A percentile compares a stretch with the other conserved stretches of the same genome.
Evolutionary conservation across 108 stramenopile species (phyloP).

Genomic region (Thalassiosira profunda): DNA sequence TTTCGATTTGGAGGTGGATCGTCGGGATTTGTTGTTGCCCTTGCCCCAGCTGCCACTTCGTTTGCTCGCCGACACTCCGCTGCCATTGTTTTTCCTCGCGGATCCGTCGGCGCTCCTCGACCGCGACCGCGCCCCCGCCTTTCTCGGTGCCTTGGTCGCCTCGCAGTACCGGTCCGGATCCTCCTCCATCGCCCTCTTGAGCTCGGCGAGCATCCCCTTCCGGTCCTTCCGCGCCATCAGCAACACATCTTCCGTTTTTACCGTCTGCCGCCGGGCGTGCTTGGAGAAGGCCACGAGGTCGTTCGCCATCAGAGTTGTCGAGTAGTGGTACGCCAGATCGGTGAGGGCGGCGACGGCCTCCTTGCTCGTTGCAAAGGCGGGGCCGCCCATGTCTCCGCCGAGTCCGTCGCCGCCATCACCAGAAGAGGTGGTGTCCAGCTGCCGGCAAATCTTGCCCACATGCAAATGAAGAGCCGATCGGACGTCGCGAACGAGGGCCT

Average conservation of each 20-base stretch:
- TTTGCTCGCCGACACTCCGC: too few species aligned
- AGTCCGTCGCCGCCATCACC: not conserved
- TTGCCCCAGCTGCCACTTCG: too few species aligned
- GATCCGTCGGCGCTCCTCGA: too few species aligned
- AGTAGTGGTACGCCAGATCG: slow-evolving; percentile 66
- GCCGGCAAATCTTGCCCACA: slow-evolving; percentile 28
- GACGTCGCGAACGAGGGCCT: slow-evolving; percentile 4
- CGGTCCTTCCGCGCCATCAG: slow-evolving; percentile 42
- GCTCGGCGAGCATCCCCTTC: slow-evolving; percentile 14
- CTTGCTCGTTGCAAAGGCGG: not conserved
- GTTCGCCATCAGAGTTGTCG: slow-evolving; percentile 51
- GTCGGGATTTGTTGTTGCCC: too few species aligned
- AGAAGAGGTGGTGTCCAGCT: slow-evolving; percentile 4
- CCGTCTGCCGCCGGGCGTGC: slow-evolving; percentile 52
- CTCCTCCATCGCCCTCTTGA: slow-evolving; percentile 7
- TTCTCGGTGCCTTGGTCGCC: too few species aligned
- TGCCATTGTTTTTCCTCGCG: too few species aligned
- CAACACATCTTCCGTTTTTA: slow-evolving; percentile 51
- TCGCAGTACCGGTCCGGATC: too few species aligned
- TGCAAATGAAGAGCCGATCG: slow-evolving; percentile 27
- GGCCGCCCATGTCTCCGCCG: slow-evolving; percentile 6
- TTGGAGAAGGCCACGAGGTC: slow-evolving; percentile 60
- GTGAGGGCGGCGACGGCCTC: slow-evolving; percentile 61
- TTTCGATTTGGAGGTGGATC: too few species aligned
- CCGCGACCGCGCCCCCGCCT: too few species aligned